Evolutionary conservation across 1,284 basidiomycete genomes (phyloP), one percentile per base, ranked within the genome.

Genomic region (Peniophora sp.): DNA sequence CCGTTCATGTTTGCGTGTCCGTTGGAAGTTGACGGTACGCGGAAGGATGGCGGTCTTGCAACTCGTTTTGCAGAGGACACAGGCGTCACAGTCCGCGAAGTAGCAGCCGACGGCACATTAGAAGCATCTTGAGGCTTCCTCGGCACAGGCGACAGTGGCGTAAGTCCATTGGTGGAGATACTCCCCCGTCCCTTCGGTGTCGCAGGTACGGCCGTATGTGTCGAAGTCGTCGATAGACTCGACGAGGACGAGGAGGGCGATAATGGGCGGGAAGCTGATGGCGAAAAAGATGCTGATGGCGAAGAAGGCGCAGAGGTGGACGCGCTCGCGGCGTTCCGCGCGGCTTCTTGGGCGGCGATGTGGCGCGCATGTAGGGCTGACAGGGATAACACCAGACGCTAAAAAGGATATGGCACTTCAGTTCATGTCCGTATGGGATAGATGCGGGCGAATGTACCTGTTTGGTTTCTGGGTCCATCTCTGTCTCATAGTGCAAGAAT

Each of bases 401-500:
- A 14, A 3, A 24, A 36, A 20, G 24, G 10, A 47, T 34, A n/a
- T n/a, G n/a, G n/a, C n/a, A n/a, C n/a, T n/a, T 37, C 5, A 52
- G 43, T 41, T 22, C 17, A 8, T 52, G 27, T 47, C n/a, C 42
- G 43, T n/a, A 54, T 51, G 36, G n/a, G 32, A 47, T 17, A n/a
- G 24, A 10, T 22, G 17, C 32, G 17, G 3, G 17, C 9, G 12
- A 8, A 60, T 76, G 53, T 62, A 88, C 88, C 69, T 75, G 68
- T 62, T 79, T 72, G 47, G 64, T 68, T 14, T 70, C 66, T 0
- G 62, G 55, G n/a, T 72, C 57, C 22, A 90, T 67, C 59, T 89
- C 85, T 22, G 69, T 67, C 62, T 90, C 88, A 57, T 85, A 85
- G 47, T 76, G 70, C 53, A 91, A 58, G 59, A 88, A 89, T 53